Conservation (phyloP, 2,329 filamentous ascomycete species). For the Cercospora beticola region DNA sequence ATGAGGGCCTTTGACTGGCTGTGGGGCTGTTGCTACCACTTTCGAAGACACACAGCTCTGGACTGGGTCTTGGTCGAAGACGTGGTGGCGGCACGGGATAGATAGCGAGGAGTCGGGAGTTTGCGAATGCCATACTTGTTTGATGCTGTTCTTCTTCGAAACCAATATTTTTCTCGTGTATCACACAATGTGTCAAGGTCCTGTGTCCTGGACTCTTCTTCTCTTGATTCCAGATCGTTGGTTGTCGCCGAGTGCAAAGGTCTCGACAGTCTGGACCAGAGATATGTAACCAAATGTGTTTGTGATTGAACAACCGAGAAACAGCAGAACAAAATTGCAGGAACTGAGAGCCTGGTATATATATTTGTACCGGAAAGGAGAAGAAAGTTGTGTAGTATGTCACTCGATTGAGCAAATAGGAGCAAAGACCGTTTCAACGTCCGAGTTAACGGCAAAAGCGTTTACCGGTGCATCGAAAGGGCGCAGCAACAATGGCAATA, state of each 20-base stretch:
- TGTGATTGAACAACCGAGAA: not conserved
- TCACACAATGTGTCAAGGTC: not conserved
- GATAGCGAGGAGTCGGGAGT: slow-evolving; percentile 7
- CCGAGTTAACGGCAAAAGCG: not conserved
- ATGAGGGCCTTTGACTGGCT: not conserved
- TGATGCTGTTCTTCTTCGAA: not conserved
- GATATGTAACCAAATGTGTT: not conserved
- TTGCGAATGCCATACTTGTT: slow-evolving; percentile 2
- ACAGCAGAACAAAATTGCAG: not conserved
- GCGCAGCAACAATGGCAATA: not conserved
- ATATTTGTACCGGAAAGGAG: not conserved
- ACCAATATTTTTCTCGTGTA: not conserved
- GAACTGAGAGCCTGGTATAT: not conserved
- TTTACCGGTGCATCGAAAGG: no score
- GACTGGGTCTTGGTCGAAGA: not conserved
- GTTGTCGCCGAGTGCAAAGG: not conserved
- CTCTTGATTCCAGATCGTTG: not conserved
- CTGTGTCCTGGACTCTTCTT: not conserved
- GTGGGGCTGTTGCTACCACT: not conserved
- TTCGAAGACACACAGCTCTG: not conserved
- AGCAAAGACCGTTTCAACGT: not conserved
- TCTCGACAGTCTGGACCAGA: not conserved
- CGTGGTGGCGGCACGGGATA: slow-evolving; percentile 5
- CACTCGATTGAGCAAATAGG: not conserved
- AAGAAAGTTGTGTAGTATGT: not conserved